Conservation (phyloP, 192 early-diverging fungal genomes). For the Diversispora eburnea region DNA sequence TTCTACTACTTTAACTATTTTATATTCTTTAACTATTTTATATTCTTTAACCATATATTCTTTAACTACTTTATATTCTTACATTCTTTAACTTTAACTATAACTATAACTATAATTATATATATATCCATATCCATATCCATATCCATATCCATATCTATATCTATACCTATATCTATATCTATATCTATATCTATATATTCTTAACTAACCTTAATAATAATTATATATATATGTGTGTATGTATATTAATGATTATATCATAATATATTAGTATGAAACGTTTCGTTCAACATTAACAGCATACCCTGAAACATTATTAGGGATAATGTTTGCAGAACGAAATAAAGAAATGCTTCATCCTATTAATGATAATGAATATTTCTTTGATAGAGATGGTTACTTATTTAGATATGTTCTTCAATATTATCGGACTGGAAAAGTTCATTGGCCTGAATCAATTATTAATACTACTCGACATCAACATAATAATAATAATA, state of each 20-base stretch:
- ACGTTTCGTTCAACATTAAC: constrained; percentile 10
- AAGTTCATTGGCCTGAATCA: constrained; percentile 16
- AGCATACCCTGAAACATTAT: constrained; percentile 20
- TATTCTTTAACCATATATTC: no score
- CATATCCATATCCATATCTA: no score
- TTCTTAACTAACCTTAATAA: no score
- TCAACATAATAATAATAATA: not conserved
- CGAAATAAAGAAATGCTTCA: constrained; percentile 18
- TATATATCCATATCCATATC: no score
- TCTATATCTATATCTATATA: no score
- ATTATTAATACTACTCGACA: not conserved
- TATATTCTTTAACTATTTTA: not conserved
- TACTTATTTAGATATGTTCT: constrained; percentile 17
- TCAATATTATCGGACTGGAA: constrained; percentile 25
- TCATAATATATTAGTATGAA: not conserved
- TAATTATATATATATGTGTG: no score
- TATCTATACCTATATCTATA: no score
- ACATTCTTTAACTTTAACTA: no score
- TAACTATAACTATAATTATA: no score
- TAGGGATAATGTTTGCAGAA: constrained; percentile 22
- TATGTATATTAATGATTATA: not conserved
- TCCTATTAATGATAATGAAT: constrained; percentile 17
- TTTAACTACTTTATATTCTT: no score
- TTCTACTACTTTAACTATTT: not conserved
- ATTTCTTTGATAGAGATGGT: constrained; percentile 29